Evolutionary conservation across 306 rosid genomes (phyloP).

Genomic region (Castanea sativa): DNA sequence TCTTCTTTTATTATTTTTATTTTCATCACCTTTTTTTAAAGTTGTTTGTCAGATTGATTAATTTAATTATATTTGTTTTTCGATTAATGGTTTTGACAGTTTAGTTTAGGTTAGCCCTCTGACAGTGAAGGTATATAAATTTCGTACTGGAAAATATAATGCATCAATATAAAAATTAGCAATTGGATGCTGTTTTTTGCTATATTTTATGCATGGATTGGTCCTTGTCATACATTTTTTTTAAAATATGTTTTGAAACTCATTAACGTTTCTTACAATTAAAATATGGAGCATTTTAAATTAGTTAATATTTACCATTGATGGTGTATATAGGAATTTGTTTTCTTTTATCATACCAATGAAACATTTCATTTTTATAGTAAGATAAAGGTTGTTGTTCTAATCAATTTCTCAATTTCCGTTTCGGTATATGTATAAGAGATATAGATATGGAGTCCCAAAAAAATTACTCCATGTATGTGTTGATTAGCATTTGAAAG

Average conservation of each 20-base stretch:
- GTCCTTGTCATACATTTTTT: background rate
- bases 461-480: too few relatives aligned
- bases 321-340: too few relatives aligned
- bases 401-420: too few relatives aligned
- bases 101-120: background rate
- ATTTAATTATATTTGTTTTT: background rate
- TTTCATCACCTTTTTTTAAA: background rate
- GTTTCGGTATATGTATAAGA: too few relatives aligned
- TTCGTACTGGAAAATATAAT: background rate
- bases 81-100: background rate
- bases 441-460: too few relatives aligned
- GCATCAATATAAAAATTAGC: background rate
- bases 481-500: too few relatives aligned
- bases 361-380: too few relatives aligned
- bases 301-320: too few relatives aligned
- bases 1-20: background rate
- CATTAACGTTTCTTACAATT: background rate
- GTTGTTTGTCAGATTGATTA: background rate
- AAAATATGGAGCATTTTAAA: too few relatives aligned
- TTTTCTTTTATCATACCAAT: too few relatives aligned
- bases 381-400: too few relatives aligned
- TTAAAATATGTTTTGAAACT: background rate
- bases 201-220: background rate
- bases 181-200: background rate
- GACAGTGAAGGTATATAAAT: background rate